These are phyloP conservation scores for Cercophora newfieldiana DNA, from an alignment of 495 filamentous ascomycete species.

Conservation along the genomic window DNA sequence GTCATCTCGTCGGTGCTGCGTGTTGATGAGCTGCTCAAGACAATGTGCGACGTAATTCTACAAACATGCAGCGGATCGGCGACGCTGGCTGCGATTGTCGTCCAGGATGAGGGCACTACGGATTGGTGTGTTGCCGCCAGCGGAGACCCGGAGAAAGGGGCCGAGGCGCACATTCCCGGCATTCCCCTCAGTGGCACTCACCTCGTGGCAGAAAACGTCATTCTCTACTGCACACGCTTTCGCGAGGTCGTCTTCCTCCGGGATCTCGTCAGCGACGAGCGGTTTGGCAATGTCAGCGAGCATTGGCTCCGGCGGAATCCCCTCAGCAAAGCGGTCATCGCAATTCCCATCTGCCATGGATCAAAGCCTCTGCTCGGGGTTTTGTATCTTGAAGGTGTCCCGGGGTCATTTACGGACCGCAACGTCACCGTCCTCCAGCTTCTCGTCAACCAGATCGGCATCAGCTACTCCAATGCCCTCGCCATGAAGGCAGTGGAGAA, in stretches of 20 bases:
- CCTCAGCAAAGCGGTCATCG: slow-evolving; percentile 74
- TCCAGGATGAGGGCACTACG: slow-evolving; percentile 29
- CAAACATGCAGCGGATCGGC: slow-evolving; percentile 80
- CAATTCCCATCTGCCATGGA: slow-evolving; percentile 80
- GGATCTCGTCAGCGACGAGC: slow-evolving; percentile 79
- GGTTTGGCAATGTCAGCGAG: slow-evolving; percentile 79
- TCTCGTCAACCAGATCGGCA: slow-evolving; percentile 85
- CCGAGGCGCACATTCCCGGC: slow-evolving; percentile 61
- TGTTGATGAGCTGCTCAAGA: slow-evolving; percentile 78
- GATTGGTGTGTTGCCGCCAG: slow-evolving; percentile 69
- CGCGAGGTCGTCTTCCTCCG: slow-evolving; percentile 80
- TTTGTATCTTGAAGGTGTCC: slow-evolving; percentile 81
- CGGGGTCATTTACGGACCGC: slow-evolving; percentile 83
- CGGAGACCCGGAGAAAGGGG: slow-evolving; percentile 66
- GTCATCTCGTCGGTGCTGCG: slow-evolving; percentile 86
- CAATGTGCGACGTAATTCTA: slow-evolving; percentile 88
- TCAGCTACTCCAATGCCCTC: slow-evolving; percentile 83
- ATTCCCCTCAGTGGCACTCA: slow-evolving; percentile 63
- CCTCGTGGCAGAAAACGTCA: slow-evolving; percentile 71
- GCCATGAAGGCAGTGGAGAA: slow-evolving; percentile 80
- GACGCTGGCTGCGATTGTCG: slow-evolving; percentile 73
- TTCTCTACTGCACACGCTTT: slow-evolving; percentile 81
- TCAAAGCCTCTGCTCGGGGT: slow-evolving; percentile 74
- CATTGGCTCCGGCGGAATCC: slow-evolving; percentile 68
- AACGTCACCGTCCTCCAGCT: slow-evolving; percentile 83